A percentile compares a stretch with the other conserved stretches of the same genome.
Conservation (phyloP, 108 stramenopile genomes). For the Aurantiochytrium sp. region DNA sequence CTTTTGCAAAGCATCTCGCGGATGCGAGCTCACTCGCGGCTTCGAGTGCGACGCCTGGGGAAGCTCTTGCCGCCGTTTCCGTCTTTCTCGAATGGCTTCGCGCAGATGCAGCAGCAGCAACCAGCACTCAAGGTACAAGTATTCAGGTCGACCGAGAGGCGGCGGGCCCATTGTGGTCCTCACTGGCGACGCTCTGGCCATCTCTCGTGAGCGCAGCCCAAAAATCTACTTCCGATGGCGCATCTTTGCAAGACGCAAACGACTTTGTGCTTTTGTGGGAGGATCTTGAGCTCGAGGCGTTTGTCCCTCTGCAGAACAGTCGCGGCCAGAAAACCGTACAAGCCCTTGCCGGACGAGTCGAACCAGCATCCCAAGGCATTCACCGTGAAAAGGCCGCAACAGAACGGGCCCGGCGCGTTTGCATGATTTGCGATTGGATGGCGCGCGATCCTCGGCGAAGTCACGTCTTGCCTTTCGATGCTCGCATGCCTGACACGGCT, state of each 20-base stretch:
- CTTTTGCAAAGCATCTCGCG: background rate
- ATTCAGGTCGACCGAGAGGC: background rate
- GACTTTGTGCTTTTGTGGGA: background rate
- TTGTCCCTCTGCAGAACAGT: background rate
- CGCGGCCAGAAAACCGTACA: background rate
- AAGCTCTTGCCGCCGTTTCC: background rate
- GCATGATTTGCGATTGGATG: background rate
- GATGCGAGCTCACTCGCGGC: background rate
- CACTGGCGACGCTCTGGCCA: background rate
- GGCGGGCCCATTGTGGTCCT: background rate
- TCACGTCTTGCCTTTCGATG: background rate
- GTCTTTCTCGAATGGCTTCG: background rate
- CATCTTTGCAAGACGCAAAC: background rate
- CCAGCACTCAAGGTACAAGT: background rate
- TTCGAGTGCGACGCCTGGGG: background rate
- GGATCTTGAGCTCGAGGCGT: background rate
- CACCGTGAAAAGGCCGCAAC: background rate
- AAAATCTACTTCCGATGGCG: background rate
- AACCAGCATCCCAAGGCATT: background rate
- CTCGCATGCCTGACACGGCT: background rate
- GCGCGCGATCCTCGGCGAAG: background rate
- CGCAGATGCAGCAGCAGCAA: background rate
- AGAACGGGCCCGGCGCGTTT: background rate
- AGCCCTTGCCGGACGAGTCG: background rate
- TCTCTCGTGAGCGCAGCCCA: background rate